Evolutionary conservation across 805 yeast genomes (phyloP).

Genomic region (Limtongia smithiae): DNA sequence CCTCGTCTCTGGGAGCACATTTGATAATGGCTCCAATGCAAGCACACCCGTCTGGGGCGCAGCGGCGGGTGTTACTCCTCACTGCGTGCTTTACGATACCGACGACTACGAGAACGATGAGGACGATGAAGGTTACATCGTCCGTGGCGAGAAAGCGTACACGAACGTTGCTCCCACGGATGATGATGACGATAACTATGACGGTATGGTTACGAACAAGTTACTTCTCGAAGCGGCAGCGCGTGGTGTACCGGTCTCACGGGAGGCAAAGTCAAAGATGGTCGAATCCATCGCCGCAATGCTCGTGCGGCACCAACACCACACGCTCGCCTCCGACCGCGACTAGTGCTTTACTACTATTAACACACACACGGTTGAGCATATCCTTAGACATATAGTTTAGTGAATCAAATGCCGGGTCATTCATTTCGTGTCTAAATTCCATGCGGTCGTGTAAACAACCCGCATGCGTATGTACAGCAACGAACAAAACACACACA

Average conservation of each 20-base stretch:
- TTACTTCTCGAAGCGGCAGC: constrained; percentile 2
- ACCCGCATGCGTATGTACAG: no score
- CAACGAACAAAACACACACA: no score
- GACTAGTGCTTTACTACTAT: not conserved
- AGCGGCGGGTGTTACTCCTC: no score
- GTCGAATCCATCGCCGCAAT: constrained; percentile 24
- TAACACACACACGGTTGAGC: no score
- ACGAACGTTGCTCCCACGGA: not conserved
- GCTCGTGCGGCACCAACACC: constrained; percentile 18
- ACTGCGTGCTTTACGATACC: no score
- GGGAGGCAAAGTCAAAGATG: constrained; percentile 5
- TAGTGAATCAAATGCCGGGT: constrained; percentile 50
- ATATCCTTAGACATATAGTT: no score
- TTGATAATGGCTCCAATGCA: not conserved
- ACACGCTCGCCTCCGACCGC: constrained; percentile 3
- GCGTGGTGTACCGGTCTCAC: constrained; percentile 12
- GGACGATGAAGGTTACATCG: no score
- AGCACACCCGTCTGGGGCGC: constrained; percentile 13
- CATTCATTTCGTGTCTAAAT: no score
- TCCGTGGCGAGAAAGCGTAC: no score
- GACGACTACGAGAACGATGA: no score
- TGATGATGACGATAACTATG: constrained; percentile 7
- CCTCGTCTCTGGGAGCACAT: constrained; percentile 13
- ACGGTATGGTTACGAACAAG: constrained; percentile 2
- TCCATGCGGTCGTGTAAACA: no score